Evolutionary conservation across 2,329 filamentous ascomycete species (phyloP), one percentile per base, ranked within the genome.

Genomic region (Lanzia echinophila): DNA sequence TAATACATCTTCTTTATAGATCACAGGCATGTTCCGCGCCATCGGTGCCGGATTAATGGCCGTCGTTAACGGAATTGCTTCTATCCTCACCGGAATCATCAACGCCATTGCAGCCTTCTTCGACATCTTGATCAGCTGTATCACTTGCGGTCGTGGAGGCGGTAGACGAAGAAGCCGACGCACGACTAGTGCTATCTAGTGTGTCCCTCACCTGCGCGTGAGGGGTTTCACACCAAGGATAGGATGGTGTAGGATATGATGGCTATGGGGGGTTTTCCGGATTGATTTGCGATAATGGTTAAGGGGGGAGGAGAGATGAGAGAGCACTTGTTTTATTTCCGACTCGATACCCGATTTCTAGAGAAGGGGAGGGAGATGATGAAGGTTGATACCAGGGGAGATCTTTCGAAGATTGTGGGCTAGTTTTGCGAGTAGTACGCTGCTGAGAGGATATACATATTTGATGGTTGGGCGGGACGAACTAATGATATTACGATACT

Each of bases 1-100:
- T 60, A 59, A 63, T 46, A 39, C 36, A 22, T 34, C 8, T 7
- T 31, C 20, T 20, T 32, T n/a, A 60, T 42, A 69, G 67, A 67
- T 69, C 51, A 57, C 59, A 31, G 56, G 58, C 51, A 44, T 68
- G 41, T 68, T 65, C 62, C 65, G 60, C 36, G 63, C 67, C 49
- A 68, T 69, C 55, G 67, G 67, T 33, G 53, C 61, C 24, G 63
- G 63, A 41, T 59, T 69, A 39, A 68, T 79, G 73, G 73, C 74
- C 59, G 72, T 82, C 58, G 73, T 82, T 58, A 78, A 79, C 60
- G 76, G 73, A 48, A 79, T 82, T 58, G 78, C 65, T 38, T 55
- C 55, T n/a, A 58, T 67, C 31, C 62, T 67, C n/a, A 58, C 64
- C 56, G 63, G 60, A 8, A 66, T 69, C 57, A 63, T 68, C 51